Evolutionary conservation across 2,329 filamentous ascomycete species (phyloP).

Genomic region (Talaromyces piceae): DNA sequence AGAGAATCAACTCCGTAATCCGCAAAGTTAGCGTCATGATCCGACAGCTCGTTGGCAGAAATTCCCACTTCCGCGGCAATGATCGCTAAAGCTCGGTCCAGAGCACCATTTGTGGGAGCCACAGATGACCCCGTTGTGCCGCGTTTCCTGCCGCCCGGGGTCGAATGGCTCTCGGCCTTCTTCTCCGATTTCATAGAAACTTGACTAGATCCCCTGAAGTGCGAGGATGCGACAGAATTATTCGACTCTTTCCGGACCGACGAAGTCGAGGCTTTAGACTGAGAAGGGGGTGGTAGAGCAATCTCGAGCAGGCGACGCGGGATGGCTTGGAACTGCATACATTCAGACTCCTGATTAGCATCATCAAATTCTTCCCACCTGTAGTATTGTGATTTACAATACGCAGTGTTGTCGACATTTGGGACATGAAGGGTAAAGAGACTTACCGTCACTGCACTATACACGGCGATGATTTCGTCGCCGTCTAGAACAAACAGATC

Average conservation of each 20-base stretch:
- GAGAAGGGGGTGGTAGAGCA: background rate
- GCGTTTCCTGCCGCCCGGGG: background rate
- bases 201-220: background rate
- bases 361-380: background rate
- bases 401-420: background rate
- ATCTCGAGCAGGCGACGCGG: background rate
- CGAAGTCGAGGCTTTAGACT: background rate
- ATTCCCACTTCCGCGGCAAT: conserved; percentile 23
- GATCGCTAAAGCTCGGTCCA: conserved; percentile 16
- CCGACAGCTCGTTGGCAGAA: conserved; percentile 15
- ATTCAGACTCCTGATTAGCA: background rate
- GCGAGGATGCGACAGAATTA: background rate
- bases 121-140: background rate
- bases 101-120: background rate
- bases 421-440: background rate
- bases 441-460: background rate
- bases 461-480: background rate
- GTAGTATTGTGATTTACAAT: background rate
- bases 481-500: background rate
- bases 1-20: conserved; percentile 31
- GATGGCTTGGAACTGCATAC: background rate
- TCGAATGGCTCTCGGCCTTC: background rate
- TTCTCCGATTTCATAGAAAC: background rate
- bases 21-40: conserved; percentile 19
- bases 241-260: background rate